Base-by-base conservation (phyloP, 2,329 filamentous ascomycete species). In the Botryotinia narcissicola region DNA sequence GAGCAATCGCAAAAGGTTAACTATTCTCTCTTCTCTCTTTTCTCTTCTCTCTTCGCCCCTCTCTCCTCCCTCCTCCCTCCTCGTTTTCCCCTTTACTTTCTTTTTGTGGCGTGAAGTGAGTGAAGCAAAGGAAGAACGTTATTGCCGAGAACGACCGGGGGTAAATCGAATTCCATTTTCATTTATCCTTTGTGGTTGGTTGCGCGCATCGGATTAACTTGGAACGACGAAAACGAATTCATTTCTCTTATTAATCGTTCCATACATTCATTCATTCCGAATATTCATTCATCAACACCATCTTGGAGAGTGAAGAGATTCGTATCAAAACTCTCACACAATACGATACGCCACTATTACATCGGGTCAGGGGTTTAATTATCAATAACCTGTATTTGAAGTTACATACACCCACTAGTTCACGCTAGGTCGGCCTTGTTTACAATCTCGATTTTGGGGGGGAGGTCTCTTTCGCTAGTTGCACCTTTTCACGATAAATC, bases 401-500 rank as follows among this genome's bases (percentile, higher is more conserved):
- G 32, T 14, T 67, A 18, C 51, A 57, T 9, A 7, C 51, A 32
- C n/a, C n/a, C 51, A 29, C 44, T 70, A 48, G 37, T 37, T 37
- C 54, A 29, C 22, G 22, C 46, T n/a, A 42, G 22, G 14, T 69
- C 42, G 35, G 67, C 10, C 14, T 70, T 59, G 18, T 70, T 60
- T 29, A 69, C 22, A 29, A 44, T 14, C 61, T 66, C 62, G 40
- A 57, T 68, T 70, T 71, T 48, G 44, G 29, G 22, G 32, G 25
- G 71, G 75, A 68, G 64, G 77, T 77, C 77, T 68, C 77, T 78
- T 78, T 78, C 73, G 75, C 71, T 78, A 78, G 77, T 51, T 75
- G 76, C 44, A 77, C 75, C 76, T 73, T 64, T 54, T 70, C 60
- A 68, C 61, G 40, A 42, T 37, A 64, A 66, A 66, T 73, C 72